Conservation (phyloP, 2,329 filamentous ascomycete species). For the Aureobasidium pullulans region DNA sequence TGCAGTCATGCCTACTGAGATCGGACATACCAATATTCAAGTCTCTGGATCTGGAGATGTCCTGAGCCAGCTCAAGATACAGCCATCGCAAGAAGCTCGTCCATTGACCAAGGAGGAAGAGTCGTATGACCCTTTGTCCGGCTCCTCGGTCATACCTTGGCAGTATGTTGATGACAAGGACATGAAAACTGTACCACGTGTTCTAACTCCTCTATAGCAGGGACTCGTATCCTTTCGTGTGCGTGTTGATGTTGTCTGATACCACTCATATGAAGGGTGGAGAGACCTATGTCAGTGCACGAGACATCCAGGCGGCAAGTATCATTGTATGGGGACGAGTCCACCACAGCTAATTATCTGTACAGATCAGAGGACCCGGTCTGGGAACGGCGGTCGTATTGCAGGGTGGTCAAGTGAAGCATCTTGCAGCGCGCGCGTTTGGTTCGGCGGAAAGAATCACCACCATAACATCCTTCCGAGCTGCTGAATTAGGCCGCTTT, state of each 20-base stretch:
- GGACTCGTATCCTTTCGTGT: neutral
- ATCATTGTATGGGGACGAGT: neutral
- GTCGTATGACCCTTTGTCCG: neutral
- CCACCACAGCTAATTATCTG: neutral
- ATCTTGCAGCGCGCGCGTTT: neutral
- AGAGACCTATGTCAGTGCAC: neutral
- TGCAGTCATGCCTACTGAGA: neutral
- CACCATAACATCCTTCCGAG: neutral
- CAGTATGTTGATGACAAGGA: neutral
- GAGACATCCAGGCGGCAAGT: neutral
- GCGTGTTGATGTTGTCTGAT: neutral
- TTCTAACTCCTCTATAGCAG: neutral
- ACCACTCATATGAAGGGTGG: neutral
- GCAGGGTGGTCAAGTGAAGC: neutral
- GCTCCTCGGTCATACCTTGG: neutral
- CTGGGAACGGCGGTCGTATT: neutral
- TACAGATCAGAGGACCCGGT: neutral
- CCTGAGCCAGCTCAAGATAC: neutral
- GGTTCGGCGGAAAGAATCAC: neutral
- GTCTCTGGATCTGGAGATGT: neutral
- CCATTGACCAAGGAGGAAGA: neutral
- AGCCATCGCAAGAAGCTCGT: neutral
- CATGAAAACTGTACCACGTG: neutral
- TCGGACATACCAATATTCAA: neutral
- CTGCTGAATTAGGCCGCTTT: neutral